phyloP scores from a whole-genome alignment of 2,329 filamentous ascomycete species.

The Clathrospora elynae region DNA sequence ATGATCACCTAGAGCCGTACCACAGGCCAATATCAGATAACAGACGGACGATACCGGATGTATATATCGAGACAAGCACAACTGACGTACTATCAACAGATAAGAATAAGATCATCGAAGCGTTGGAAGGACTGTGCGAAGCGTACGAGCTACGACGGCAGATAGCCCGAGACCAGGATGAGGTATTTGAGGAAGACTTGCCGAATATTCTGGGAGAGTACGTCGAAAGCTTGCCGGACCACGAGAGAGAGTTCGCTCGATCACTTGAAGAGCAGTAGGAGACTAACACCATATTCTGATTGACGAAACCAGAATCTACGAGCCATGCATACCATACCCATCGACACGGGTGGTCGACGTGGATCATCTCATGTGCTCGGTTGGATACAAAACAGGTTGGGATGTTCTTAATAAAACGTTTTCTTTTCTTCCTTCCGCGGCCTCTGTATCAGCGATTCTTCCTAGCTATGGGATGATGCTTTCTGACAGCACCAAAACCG shows the following conservation, averaged over 20 bases:
- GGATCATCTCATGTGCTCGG: no score
- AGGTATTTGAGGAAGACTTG: conserved; percentile 12
- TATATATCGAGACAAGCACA: background rate
- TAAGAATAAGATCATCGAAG: conserved; percentile 8
- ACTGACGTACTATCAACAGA: conserved; percentile 9
- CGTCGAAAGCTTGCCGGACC: conserved; percentile 8
- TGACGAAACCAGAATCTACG: background rate
- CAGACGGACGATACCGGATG: no score
- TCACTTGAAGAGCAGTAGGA: conserved; percentile 2
- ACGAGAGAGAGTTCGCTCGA: conserved; percentile 10
- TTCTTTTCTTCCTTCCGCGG: no score
- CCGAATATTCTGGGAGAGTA: conserved; percentile 4
- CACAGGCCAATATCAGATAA: background rate
- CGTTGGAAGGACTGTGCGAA: conserved; percentile 8
- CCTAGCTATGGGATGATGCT: no score
- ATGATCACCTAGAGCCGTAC: background rate
- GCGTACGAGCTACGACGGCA: conserved; percentile 10
- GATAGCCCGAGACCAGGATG: conserved; percentile 9
- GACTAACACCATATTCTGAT: background rate
- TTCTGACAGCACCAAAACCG: no score
- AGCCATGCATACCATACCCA: no score
- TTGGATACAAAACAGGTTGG: no score
- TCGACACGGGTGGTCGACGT: no score
- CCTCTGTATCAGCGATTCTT: no score
- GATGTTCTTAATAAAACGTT: no score